These are phyloP conservation scores for Knoxdaviesia proteae DNA, from an alignment of 2,329 filamentous ascomycete species.

Conservation along the genomic window DNA sequence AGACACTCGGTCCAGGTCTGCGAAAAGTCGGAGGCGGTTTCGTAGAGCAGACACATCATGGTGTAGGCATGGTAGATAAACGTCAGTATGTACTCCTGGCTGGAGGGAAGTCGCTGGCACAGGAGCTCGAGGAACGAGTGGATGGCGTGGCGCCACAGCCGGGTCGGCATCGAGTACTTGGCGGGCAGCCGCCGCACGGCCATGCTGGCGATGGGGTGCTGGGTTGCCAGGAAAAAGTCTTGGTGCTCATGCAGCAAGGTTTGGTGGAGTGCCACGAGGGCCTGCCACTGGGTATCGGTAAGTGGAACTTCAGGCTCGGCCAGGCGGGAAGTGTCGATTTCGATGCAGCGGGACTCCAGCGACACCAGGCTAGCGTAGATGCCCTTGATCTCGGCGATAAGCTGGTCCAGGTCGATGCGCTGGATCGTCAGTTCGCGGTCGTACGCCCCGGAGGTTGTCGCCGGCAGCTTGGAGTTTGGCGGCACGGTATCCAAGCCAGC, in stretches of 20 bases:
- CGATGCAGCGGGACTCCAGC: conserved; percentile 74
- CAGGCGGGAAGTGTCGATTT: conserved; percentile 47
- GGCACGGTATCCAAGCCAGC: no score
- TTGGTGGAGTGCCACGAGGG: conserved; percentile 60
- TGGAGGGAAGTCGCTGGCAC: conserved; percentile 51
- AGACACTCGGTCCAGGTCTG: conserved; percentile 91
- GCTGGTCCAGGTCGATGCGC: conserved; percentile 51
- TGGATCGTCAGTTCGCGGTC: no score
- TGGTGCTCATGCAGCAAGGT: conserved; percentile 67
- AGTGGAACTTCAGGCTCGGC: conserved; percentile 17
- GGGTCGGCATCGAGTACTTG: conserved; percentile 77
- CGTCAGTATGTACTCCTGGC: conserved; percentile 71
- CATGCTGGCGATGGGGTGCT: conserved; percentile 59
- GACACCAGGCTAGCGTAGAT: conserved; percentile 71
- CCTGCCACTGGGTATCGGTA: conserved; percentile 59
- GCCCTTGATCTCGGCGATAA: conserved; percentile 61
- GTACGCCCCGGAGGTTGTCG: no score
- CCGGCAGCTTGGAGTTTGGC: no score
- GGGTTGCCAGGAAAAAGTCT: conserved; percentile 69
- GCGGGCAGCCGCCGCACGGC: conserved; percentile 47
- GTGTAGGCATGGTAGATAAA: conserved; percentile 82
- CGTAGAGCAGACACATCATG: conserved; percentile 72
- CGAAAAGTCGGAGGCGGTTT: conserved; percentile 64
- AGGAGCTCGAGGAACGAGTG: conserved; percentile 66
- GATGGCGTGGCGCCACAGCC: conserved; percentile 90